These are phyloP conservation scores for Zymoseptoria pseudotritici DNA, from an alignment of 2,329 filamentous ascomycete species.

Conservation along the genomic window DNA sequence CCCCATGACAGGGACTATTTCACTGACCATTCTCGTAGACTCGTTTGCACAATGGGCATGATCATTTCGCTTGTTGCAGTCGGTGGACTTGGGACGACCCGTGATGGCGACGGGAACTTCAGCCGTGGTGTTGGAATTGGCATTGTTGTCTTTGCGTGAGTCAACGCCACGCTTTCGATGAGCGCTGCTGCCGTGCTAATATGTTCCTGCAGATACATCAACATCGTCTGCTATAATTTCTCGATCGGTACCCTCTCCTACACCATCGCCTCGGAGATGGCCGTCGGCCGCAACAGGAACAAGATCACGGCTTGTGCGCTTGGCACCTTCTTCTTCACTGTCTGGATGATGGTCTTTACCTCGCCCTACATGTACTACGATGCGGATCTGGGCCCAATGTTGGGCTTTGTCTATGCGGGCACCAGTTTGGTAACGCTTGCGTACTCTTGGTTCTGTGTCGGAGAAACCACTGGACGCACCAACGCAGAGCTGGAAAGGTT, in stretches of 20 bases:
- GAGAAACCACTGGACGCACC: slow-evolving; percentile 33
- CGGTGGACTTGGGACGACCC: slow-evolving; percentile 17
- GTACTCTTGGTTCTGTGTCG: slow-evolving; percentile 38
- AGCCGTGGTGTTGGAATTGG: slow-evolving; percentile 14
- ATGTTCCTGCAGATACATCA: slow-evolving; percentile 8
- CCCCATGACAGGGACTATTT: neutral
- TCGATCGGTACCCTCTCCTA: slow-evolving; percentile 18
- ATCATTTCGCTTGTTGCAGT: slow-evolving; percentile 13
- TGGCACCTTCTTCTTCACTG: slow-evolving; percentile 38
- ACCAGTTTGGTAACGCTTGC: slow-evolving; percentile 19
- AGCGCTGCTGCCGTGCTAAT: neutral
- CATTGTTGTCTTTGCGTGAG: slow-evolving; percentile 14
- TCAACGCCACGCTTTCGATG: neutral
- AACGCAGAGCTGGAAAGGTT: slow-evolving; percentile 33
- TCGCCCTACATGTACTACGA: slow-evolving; percentile 37
- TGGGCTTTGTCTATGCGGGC: slow-evolving; percentile 24
- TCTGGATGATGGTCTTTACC: slow-evolving; percentile 37
- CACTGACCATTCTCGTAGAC: neutral
- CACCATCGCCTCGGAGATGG: slow-evolving; percentile 36
- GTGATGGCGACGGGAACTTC: slow-evolving; percentile 10
- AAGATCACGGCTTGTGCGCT: slow-evolving; percentile 41
- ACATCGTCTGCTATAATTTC: slow-evolving; percentile 19
- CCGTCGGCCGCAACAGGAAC: slow-evolving; percentile 43
- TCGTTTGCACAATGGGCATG: slow-evolving; percentile 17
- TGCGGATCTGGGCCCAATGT: slow-evolving; percentile 30